Evolutionary conservation across 257 asterid species (phyloP).

Genomic region (Buddleja alternifolia): DNA sequence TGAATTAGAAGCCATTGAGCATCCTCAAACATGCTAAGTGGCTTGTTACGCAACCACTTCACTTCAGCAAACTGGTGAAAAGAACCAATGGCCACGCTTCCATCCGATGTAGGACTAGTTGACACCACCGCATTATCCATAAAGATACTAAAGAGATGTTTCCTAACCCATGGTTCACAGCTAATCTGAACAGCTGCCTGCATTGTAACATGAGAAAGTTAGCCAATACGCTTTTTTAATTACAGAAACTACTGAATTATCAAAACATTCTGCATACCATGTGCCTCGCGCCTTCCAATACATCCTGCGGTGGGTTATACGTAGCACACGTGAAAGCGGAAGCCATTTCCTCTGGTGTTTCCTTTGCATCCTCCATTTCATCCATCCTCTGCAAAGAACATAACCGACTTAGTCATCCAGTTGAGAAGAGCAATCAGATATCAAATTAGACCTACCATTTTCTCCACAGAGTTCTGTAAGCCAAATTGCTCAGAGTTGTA

Average conservation of each 20-base stretch:
- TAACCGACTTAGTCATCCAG: conserved; percentile 14
- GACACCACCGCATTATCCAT: conserved; percentile 87
- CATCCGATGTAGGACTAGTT: conserved; percentile 88
- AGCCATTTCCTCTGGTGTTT: conserved; percentile 97
- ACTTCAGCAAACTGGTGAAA: conserved; percentile 90
- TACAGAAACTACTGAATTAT: conserved; percentile 9
- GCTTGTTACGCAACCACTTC: conserved; percentile 94
- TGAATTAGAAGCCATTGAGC: conserved; percentile 97
- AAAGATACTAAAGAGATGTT: conserved; percentile 79
- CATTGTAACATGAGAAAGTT: conserved; percentile 24
- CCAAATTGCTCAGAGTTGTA: conserved; percentile 97
- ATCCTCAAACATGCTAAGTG: conserved; percentile 78
- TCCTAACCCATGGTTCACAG: conserved; percentile 93
- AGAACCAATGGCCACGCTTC: conserved; percentile 79
- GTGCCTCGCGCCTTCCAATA: conserved; percentile 93
- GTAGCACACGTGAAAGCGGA: conserved; percentile 74
- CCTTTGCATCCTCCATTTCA: conserved; percentile 95
- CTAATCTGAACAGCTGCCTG: conserved; percentile 98
- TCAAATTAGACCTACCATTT: conserved; percentile 53
- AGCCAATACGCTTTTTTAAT: conserved; percentile 15
- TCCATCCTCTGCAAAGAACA: conserved; percentile 68
- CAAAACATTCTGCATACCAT: conserved; percentile 59
- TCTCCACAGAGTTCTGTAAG: conserved; percentile 72
- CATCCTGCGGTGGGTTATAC: conserved; percentile 88
- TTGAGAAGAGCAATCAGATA: conserved; percentile 21